Conservation (phyloP, 148 eudicot genomes). For the Arbutus unedo region DNA sequence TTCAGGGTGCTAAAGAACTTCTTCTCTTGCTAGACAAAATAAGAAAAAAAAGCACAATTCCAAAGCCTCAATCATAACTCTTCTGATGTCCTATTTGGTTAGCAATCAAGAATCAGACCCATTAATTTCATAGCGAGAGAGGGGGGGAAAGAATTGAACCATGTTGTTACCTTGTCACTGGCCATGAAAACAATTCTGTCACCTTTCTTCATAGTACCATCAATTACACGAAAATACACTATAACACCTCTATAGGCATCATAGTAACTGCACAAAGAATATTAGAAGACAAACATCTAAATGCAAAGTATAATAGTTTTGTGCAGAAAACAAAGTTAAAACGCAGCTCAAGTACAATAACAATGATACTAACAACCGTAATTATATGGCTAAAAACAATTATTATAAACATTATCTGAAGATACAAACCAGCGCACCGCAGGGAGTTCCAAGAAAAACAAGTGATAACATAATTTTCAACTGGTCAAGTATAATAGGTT, state of each 20-base stretch:
- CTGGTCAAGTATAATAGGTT: neutral
- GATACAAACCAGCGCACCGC: neutral
- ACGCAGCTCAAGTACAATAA: neutral
- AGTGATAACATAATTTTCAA: neutral
- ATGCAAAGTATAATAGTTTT: neutral
- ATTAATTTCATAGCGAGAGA: neutral
- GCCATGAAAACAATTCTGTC: slow-evolving; percentile 87
- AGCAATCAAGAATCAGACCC: neutral
- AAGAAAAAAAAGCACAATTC: neutral
- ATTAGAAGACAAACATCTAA: slow-evolving; percentile 16
- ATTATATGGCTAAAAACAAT: neutral
- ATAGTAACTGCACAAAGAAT: slow-evolving; percentile 73
- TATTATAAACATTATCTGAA: neutral
- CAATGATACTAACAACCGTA: neutral
- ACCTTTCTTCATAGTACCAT: slow-evolving; percentile 90
- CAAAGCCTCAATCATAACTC: neutral
- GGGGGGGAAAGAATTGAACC: neutral
- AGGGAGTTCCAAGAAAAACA: neutral
- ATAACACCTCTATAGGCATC: slow-evolving; percentile 93
- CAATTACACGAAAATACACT: slow-evolving; percentile 92
- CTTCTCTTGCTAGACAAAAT: neutral
- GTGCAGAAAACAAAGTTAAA: neutral
- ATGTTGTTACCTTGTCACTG: slow-evolving; percentile 67
- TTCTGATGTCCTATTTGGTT: neutral
- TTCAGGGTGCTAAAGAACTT: neutral